Evolutionary conservation across 2,329 filamentous ascomycete genomes (phyloP), one percentile per base, ranked within the genome.

Genomic region (Aspergillus quadrilineatus): DNA sequence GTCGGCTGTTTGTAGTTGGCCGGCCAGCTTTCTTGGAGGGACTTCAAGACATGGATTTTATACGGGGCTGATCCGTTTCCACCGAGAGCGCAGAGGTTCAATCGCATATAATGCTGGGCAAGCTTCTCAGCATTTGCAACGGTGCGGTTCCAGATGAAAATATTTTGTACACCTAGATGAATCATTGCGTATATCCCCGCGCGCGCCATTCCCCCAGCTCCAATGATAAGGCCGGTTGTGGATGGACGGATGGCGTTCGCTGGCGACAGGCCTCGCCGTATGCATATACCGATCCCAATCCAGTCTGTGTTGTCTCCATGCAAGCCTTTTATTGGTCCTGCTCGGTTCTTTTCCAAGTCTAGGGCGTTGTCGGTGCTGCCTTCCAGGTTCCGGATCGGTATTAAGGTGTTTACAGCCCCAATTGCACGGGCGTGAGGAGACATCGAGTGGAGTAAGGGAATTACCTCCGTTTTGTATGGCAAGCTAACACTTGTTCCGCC

Each of bases 221-320:
- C 86, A 30, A 88, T 80, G 22, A 88, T 79, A 12, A 88, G 75
- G 0, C 81, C 85, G 1, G 78, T 82, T 2, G 79, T 81, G 8
- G 73, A 77, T 0, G 82, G 77, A 3, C 84, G 79, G 0, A 88
- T 81, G 1, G 83, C 84, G 59, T 88, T 88, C 3, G 88, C 86
- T 0, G 89, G 89, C 0, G 89, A 91, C 1, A 92, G 77, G 1
- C 88, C 88, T 32, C 88, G 80, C 5, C 86, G 82, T 42, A 92
- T 83, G 66, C 88, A 91, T 3, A 87, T 88, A 52, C 87, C 79
- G 42, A 92, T 89, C 4, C 89, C 89, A 34, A 91, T 88, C 86
- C 89, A 92, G 69, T 92, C 89, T 0, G 89, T 92, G 58, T 92
- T 92, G 57, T 92, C 88, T 1, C 89, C 89, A 60, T 90, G 89